Percentiles rank a stretch among this genome's conserved stretches.
phyloP scores from a whole-genome alignment of 2,329 filamentous ascomycete species.

The Trichoderma polysporum region DNA sequence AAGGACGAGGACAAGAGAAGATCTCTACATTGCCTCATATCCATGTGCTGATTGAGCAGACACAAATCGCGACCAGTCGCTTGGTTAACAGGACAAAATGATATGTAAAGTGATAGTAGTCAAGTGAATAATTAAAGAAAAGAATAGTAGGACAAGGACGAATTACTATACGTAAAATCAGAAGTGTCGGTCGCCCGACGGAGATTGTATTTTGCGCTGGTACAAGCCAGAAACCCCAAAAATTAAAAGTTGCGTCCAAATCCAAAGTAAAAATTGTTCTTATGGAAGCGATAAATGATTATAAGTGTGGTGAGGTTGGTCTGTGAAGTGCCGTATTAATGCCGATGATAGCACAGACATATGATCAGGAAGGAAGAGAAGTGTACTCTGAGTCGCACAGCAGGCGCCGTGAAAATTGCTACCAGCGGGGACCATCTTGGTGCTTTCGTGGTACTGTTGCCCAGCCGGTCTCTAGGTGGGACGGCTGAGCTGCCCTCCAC shows the following conservation, averaged over 20 bases:
- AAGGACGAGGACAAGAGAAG: neutral
- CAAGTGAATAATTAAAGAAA: conserved; percentile 7
- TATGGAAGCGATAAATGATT: conserved; percentile 8
- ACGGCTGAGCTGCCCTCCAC: conserved; percentile 36
- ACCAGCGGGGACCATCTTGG: conserved; percentile 26
- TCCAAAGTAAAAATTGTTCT: neutral
- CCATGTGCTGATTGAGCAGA: neutral
- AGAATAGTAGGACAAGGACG: conserved; percentile 2
- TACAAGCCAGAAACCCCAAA: conserved; percentile 16
- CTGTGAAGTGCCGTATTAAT: neutral
- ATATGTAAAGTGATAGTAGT: conserved; percentile 6
- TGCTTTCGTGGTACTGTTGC: conserved; percentile 33
- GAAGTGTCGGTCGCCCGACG: conserved; percentile 26
- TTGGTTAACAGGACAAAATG: neutral
- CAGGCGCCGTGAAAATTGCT: neutral
- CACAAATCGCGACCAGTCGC: neutral
- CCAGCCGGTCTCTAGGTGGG: conserved; percentile 39
- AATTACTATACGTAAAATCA: conserved; percentile 21
- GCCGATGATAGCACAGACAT: neutral
- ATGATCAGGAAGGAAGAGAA: neutral
- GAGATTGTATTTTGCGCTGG: conserved; percentile 22
- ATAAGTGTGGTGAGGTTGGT: neutral
- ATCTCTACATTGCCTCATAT: neutral
- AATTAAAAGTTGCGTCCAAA: conserved; percentile 14
- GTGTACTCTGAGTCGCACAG: neutral